phyloP scores from a whole-genome alignment of 306 rosid genomes.

The Biancaea sappan region DNA sequence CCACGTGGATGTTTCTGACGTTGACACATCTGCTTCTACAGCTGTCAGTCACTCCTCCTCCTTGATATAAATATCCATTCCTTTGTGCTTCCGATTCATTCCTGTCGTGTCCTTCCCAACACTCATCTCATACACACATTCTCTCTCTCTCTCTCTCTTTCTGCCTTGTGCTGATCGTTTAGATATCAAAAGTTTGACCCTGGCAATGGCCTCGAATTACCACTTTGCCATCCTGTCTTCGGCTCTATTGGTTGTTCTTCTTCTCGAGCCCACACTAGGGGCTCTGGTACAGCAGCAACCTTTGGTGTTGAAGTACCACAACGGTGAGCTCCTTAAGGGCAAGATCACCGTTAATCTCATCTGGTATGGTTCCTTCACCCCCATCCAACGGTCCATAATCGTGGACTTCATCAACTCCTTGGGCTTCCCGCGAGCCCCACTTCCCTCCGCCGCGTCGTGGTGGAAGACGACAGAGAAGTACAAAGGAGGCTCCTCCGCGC shows the following conservation, averaged over 20 bases:
- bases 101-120: neutral
- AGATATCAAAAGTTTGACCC: neutral
- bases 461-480: slow-evolving; percentile 81
- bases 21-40: slow-evolving; percentile 38
- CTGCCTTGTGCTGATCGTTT: too few species aligned
- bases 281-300: slow-evolving; percentile 64
- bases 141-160: too few species aligned
- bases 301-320: slow-evolving; percentile 65
- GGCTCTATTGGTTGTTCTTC: slow-evolving; percentile 18
- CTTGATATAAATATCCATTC: slow-evolving; percentile 47
- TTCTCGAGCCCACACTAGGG: slow-evolving; percentile 9
- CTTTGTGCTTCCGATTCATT: neutral
- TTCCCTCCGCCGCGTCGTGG: slow-evolving; percentile 63
- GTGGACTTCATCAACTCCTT: slow-evolving; percentile 73
- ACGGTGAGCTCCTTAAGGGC: slow-evolving; percentile 75
- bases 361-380: slow-evolving; percentile 77
- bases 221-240: slow-evolving; percentile 21
- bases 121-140: too few species aligned
- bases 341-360: slow-evolving; percentile 66
- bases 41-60: slow-evolving; percentile 40
- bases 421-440: neutral
- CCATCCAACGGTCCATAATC: slow-evolving; percentile 69
- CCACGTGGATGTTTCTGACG: slow-evolving; percentile 27
- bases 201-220: slow-evolving; percentile 35
- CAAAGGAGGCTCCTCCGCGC: slow-evolving; percentile 57